Percentiles rank a stretch among this genome's conserved stretches.
phyloP scores from a whole-genome alignment of 129 eudicot genomes.

The Centaurea solstitialis region DNA sequence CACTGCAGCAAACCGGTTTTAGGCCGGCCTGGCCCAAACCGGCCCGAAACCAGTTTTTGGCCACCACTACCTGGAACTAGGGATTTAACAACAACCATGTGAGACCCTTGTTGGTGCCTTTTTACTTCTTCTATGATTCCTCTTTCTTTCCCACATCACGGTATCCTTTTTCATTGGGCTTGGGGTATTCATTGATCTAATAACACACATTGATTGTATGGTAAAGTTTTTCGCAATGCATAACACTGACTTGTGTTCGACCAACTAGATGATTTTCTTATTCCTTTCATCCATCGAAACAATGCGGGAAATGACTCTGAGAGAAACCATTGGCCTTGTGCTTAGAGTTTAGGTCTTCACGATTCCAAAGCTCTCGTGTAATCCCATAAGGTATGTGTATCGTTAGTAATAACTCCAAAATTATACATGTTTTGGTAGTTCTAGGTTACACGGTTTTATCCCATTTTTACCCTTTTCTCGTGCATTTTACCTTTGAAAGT shows the following conservation, averaged over 20 bases:
- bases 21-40: too few species aligned
- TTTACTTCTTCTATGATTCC: background rate
- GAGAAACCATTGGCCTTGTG: background rate
- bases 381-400: background rate
- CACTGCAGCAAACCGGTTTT: too few species aligned
- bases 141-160: background rate
- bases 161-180: background rate
- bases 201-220: background rate
- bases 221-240: background rate
- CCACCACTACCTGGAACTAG: too few species aligned
- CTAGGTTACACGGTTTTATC: too few species aligned
- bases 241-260: background rate
- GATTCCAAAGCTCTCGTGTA: background rate
- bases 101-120: background rate
- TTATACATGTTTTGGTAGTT: too few species aligned
- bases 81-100: background rate
- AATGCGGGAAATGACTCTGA: too few species aligned
- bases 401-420: too few species aligned
- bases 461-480: too few species aligned
- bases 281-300: too few species aligned
- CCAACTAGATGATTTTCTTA: background rate
- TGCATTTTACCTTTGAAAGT: too few species aligned
- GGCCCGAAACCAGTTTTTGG: too few species aligned
- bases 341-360: background rate
- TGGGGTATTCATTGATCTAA: background rate